phyloP scores from a whole-genome alignment of 139 green algal genomes.

The Zygnema circumcarinatum region DNA sequence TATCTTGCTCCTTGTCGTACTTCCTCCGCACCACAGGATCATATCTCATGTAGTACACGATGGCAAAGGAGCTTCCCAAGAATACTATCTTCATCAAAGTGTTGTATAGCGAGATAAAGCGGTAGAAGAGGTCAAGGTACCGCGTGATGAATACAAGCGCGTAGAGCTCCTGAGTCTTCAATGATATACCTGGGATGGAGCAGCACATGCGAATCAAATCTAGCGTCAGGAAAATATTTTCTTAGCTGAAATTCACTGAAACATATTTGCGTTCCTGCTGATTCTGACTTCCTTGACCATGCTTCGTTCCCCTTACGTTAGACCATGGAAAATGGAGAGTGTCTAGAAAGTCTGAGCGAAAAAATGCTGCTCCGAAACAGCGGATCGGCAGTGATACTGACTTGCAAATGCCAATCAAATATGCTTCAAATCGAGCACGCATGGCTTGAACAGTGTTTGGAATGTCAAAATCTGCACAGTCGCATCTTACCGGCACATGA shows the following conservation, averaged over 20 bases:
- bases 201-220: slow-evolving; percentile 11
- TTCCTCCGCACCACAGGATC: slow-evolving; percentile 88
- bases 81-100: slow-evolving; percentile 98
- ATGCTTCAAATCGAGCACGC: too few relatives aligned
- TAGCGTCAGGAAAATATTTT: too few relatives aligned
- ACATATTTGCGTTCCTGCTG: neutral
- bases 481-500: slow-evolving; percentile 90
- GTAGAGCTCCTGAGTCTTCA: slow-evolving; percentile 98
- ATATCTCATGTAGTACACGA: slow-evolving; percentile 92
- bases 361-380: too few relatives aligned
- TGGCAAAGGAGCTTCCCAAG: slow-evolving; percentile 78
- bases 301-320: too few relatives aligned
- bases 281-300: neutral
- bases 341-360: too few relatives aligned
- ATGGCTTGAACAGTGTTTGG: too few relatives aligned
- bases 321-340: too few relatives aligned
- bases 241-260: neutral
- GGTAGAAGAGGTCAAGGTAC: slow-evolving; percentile 96
- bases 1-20: slow-evolving; percentile 97
- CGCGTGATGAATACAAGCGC: slow-evolving; percentile 91
- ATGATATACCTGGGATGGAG: slow-evolving; percentile 83
- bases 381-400: too few relatives aligned
- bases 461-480: too few relatives aligned
- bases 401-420: too few relatives aligned
- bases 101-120: slow-evolving; percentile 97